A percentile compares a stretch with the other conserved stretches of the same genome.
These are phyloP conservation scores for Scutellaria minor DNA, from an alignment of 257 asterid species.

Conservation along the genomic window DNA sequence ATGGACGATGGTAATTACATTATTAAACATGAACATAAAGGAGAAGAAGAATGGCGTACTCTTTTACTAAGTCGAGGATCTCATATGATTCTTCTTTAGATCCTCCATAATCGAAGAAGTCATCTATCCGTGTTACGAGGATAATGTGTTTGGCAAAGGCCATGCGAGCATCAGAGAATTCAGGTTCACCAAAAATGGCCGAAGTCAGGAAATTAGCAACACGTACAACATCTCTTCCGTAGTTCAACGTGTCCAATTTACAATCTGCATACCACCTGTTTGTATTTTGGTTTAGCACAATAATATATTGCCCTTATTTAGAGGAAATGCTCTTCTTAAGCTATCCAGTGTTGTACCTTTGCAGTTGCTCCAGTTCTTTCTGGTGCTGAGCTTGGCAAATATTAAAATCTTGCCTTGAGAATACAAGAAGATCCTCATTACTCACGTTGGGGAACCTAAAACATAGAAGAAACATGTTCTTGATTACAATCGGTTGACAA, in stretches of 20 bases:
- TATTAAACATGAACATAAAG: neutral
- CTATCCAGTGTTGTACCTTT: constrained; percentile 37
- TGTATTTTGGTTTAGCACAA: neutral
- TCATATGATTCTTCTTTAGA: constrained; percentile 44
- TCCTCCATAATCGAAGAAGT: constrained; percentile 49
- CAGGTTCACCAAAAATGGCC: constrained; percentile 42
- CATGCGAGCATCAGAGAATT: constrained; percentile 44
- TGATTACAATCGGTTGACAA: neutral
- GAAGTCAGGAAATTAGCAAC: constrained; percentile 35
- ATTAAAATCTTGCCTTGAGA: constrained; percentile 42
- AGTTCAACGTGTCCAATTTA: constrained; percentile 37
- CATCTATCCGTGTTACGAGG: constrained; percentile 47
- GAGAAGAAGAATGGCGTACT: constrained; percentile 31
- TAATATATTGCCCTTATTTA: neutral
- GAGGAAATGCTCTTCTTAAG: neutral
- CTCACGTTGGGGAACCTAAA: constrained; percentile 36
- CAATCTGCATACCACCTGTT: constrained; percentile 51
- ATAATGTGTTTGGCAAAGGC: constrained; percentile 35
- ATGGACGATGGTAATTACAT: neutral
- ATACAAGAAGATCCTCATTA: constrained; percentile 37
- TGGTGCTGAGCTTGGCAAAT: constrained; percentile 48
- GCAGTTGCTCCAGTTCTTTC: constrained; percentile 47
- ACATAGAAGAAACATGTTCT: neutral
- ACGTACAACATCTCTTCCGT: constrained; percentile 33
- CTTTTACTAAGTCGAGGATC: constrained; percentile 37